A percentile compares a stretch with the other conserved stretches of the same genome.
These are phyloP conservation scores for Solioccasus polychromus DNA, from an alignment of 768 basidiomycete genomes.

Conservation along the genomic window DNA sequence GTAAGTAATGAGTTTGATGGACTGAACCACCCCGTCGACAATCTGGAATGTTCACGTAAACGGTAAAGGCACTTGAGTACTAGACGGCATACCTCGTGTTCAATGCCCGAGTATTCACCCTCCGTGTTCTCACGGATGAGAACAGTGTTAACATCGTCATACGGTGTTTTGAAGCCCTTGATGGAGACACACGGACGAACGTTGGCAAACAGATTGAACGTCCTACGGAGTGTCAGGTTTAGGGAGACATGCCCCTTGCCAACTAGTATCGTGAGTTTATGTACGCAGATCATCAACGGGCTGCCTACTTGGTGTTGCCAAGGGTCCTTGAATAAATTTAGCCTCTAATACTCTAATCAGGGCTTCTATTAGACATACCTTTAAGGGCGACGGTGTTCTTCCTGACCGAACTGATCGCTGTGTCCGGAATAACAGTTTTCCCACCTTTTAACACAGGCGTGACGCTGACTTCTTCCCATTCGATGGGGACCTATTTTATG, in stretches of 20 bases:
- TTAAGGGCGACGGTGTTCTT: constrained; percentile 98
- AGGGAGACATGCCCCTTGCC: constrained; percentile 99
- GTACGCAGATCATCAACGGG: constrained; percentile 3
- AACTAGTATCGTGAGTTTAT: constrained; percentile 48
- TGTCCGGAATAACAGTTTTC: constrained; percentile 95
- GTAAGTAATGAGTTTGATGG: constrained; percentile 99
- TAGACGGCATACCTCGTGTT: constrained; percentile 76
- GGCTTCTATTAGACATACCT: constrained; percentile 47
- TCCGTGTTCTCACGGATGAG: constrained; percentile 99
- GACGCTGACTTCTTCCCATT: constrained; percentile 99
- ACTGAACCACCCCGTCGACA: constrained; percentile 97
- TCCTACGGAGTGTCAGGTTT: constrained; percentile 94
- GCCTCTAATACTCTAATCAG: constrained; percentile 1
- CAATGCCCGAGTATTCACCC: constrained; percentile 99
- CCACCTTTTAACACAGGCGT: constrained; percentile 91
- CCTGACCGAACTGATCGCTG: constrained; percentile 87
- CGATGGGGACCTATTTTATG: constrained; percentile 80
- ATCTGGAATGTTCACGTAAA: constrained; percentile 47
- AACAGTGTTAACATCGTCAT: constrained; percentile 97
- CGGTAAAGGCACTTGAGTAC: background rate
- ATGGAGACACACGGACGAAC: constrained; percentile 96
- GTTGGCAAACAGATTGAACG: constrained; percentile 98
- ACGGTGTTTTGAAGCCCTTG: constrained; percentile 96
- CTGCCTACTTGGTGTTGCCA: constrained; percentile 92
- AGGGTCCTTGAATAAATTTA: constrained; percentile 57